These are phyloP conservation scores for Bacterosira constricta DNA, from an alignment of 108 stramenopile genomes.

Conservation along the genomic window DNA sequence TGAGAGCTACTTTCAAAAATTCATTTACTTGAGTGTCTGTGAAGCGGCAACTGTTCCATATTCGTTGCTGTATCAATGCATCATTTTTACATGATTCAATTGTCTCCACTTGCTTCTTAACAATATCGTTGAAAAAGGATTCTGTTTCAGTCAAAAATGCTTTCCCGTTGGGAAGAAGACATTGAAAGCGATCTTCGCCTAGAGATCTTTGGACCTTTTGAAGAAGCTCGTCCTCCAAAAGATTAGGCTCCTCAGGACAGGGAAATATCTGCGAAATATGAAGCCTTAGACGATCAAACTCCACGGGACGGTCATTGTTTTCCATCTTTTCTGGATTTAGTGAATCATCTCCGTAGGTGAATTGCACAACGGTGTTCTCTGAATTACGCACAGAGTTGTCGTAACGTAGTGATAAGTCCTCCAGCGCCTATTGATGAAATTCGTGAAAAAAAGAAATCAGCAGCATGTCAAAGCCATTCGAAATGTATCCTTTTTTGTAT, in stretches of 20 bases:
- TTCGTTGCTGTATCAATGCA: conserved; percentile 36
- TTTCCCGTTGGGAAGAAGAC: conserved; percentile 68
- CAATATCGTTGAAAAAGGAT: conserved; percentile 64
- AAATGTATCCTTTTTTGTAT: not conserved
- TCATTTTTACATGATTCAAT: conserved; percentile 19
- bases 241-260: conserved; percentile 56
- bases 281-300: conserved; percentile 76
- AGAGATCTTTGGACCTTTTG: conserved; percentile 52
- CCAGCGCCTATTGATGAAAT: conserved; percentile 73
- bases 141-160: conserved; percentile 72
- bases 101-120: conserved; percentile 56
- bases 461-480: not conserved
- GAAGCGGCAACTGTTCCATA: conserved; percentile 78
- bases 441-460: not conserved
- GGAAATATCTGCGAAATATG: conserved; percentile 63
- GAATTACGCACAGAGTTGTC: conserved; percentile 96
- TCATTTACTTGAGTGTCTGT: conserved; percentile 78
- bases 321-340: conserved; percentile 97
- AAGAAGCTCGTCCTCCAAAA: conserved; percentile 56
- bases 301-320: conserved; percentile 87
- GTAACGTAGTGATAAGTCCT: conserved; percentile 96
- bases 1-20: conserved; percentile 69
- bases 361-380: conserved; percentile 96
- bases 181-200: conserved; percentile 60
- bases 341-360: conserved; percentile 97